Conservation (phyloP, 352 stramenopile species). For the Pythium dissotocum region DNA sequence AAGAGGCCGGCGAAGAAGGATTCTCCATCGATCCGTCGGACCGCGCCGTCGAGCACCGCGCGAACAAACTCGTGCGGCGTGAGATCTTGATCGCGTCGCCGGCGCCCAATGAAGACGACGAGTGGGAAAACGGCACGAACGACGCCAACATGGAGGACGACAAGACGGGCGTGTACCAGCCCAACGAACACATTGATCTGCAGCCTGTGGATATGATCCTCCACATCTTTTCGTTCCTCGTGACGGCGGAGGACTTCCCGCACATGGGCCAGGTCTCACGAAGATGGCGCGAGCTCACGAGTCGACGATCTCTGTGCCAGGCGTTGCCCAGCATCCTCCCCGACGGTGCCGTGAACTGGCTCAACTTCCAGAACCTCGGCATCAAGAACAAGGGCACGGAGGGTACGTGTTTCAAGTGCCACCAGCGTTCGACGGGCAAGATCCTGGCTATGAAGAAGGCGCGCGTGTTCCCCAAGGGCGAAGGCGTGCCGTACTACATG, state of each 20-base stretch:
- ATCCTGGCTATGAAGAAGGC: conserved; percentile 90
- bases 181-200: conserved; percentile 78
- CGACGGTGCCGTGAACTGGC: conserved; percentile 82
- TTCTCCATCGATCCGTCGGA: conserved; percentile 87
- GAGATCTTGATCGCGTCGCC: conserved; percentile 86
- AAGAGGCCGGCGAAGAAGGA: conserved; percentile 77
- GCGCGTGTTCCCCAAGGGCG: conserved; percentile 86
- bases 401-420: conserved; percentile 86
- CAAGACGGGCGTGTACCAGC: conserved; percentile 34
- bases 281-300: conserved; percentile 80
- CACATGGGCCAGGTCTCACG: conserved; percentile 77
- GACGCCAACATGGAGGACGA: conserved; percentile 43
- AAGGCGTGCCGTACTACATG: conserved; percentile 94
- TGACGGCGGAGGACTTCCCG: conserved; percentile 68
- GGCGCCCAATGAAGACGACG: conserved; percentile 74
- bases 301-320: conserved; percentile 68
- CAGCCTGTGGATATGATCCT: conserved; percentile 88
- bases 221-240: conserved; percentile 85
- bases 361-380: conserved; percentile 88
- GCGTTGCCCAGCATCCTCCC: conserved; percentile 59
- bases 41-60: conserved; percentile 77
- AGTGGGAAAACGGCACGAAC: conserved; percentile 48
- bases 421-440: conserved; percentile 80
- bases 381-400: conserved; percentile 92
- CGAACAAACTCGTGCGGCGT: conserved; percentile 80